These are phyloP conservation scores for Pythium myriotylum DNA, from an alignment of 352 stramenopile genomes.

Conservation along the genomic window DNA sequence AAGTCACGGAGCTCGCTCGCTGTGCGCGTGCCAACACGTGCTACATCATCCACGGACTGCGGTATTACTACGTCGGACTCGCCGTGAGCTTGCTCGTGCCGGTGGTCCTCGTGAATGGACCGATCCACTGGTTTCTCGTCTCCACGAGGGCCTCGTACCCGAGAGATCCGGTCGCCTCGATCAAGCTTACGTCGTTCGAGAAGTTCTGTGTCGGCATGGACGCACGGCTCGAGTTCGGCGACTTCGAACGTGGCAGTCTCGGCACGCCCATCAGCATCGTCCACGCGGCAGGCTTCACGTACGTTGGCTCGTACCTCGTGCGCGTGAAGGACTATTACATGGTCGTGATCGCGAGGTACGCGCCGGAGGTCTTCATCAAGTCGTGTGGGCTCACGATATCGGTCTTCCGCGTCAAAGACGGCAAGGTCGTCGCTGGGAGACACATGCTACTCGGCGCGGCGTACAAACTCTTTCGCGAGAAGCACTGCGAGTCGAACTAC, in stretches of 20 bases:
- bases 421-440: constrained; percentile 15
- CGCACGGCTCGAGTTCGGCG: constrained; percentile 16
- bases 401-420: constrained; percentile 18
- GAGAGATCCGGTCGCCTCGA: not conserved
- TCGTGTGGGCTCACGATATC: constrained; percentile 20
- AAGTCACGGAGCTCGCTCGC: constrained; percentile 18
- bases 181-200: constrained; percentile 14
- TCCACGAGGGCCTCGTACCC: not conserved
- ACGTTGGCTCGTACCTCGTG: constrained; percentile 20
- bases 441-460: constrained; percentile 23
- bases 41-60: constrained; percentile 6
- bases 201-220: constrained; percentile 12
- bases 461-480: constrained; percentile 12
- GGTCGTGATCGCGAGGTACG: constrained; percentile 12
- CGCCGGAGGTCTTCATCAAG: no score
- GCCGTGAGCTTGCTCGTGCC: constrained; percentile 7
- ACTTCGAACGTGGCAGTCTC: constrained; percentile 6
- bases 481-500: not conserved
- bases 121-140: not conserved
- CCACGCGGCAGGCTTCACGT: constrained; percentile 16
- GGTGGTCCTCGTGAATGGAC: constrained; percentile 10
- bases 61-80: constrained; percentile 11
- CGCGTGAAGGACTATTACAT: constrained; percentile 24
- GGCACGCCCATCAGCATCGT: constrained; percentile 22
- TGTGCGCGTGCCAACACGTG: constrained; percentile 18